Evolutionary conservation across 2,329 filamentous ascomycete species (phyloP).

Genomic region (Aspergillus carbonarius): DNA sequence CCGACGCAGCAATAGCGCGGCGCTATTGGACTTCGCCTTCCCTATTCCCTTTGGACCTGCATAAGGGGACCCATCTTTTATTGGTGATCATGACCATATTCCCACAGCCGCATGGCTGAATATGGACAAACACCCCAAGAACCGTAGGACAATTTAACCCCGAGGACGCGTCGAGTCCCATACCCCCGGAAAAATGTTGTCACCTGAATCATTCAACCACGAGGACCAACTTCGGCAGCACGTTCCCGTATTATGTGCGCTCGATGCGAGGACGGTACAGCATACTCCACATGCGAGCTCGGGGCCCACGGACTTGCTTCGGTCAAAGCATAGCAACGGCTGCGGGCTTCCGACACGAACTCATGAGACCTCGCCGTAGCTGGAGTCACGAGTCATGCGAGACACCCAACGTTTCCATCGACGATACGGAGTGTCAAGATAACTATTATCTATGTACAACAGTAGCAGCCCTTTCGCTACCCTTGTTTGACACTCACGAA

Average conservation of each 20-base stretch:
- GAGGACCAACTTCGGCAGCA: background rate
- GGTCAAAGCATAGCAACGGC: background rate
- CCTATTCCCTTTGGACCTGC: constrained; percentile 1
- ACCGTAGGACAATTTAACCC: background rate
- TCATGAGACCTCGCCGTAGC: background rate
- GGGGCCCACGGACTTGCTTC: background rate
- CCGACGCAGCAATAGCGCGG: constrained; percentile 2
- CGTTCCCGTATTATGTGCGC: background rate
- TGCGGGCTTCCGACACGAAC: background rate
- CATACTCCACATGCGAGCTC: background rate
- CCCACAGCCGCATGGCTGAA: background rate
- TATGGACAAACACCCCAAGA: background rate
- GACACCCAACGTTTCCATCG: too few relatives aligned
- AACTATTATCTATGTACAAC: background rate
- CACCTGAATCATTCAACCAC: background rate
- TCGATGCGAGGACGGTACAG: background rate
- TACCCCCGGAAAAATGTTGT: constrained; percentile 1
- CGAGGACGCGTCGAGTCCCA: background rate
- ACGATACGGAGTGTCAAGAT: background rate
- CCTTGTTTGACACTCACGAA: background rate
- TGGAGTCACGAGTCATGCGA: background rate
- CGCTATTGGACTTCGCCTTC: background rate
- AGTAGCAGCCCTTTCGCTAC: background rate
- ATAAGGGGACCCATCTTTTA: constrained; percentile 1
- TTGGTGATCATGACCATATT: constrained; percentile 2